These are phyloP conservation scores for Saccharomycopsis lassenensis DNA, from an alignment of 805 yeast genomes.

Conservation along the genomic window DNA sequence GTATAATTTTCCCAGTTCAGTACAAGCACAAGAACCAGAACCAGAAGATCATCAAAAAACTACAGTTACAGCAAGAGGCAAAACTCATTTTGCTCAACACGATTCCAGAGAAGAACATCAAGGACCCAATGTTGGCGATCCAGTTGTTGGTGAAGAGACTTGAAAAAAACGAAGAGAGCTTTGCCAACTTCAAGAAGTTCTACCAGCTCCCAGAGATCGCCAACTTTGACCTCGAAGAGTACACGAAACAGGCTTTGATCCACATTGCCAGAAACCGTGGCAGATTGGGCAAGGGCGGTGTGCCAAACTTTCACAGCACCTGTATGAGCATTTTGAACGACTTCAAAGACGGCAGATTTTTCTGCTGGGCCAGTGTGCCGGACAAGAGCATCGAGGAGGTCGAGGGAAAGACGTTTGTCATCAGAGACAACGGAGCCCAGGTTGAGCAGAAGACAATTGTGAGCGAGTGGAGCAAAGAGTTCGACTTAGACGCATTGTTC, in stretches of 20 bases:
- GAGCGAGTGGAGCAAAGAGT: conserved; percentile 85
- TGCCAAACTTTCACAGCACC: conserved; percentile 82
- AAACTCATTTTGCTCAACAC: conserved; percentile 82
- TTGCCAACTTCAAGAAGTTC: conserved; percentile 53
- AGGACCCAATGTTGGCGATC: conserved; percentile 78
- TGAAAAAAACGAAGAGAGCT: conserved; percentile 56
- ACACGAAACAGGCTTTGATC: conserved; percentile 75
- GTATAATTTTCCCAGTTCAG: conserved; percentile 77
- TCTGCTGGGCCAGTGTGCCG: conserved; percentile 82
- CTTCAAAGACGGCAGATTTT: conserved; percentile 94
- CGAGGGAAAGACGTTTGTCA: conserved; percentile 33
- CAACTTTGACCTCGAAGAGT: conserved; percentile 58
- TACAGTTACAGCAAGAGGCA: conserved; percentile 66
- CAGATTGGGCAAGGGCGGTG: conserved; percentile 83
- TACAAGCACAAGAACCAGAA: conserved; percentile 3
- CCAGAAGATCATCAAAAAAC: conserved; percentile 38
- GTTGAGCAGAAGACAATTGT: conserved; percentile 71
- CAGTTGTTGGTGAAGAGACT: conserved; percentile 65
- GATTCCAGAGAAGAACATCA: conserved; percentile 73
- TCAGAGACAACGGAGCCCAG: conserved; percentile 32
- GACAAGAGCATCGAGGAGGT: conserved; percentile 16
- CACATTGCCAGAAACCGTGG: conserved; percentile 92
- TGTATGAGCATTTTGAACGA: conserved; percentile 76
- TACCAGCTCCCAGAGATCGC: conserved; percentile 48
- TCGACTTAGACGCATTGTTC: conserved; percentile 79